phyloP scores from a whole-genome alignment of 257 asterid genomes.

The Penstemon eatonii region DNA sequence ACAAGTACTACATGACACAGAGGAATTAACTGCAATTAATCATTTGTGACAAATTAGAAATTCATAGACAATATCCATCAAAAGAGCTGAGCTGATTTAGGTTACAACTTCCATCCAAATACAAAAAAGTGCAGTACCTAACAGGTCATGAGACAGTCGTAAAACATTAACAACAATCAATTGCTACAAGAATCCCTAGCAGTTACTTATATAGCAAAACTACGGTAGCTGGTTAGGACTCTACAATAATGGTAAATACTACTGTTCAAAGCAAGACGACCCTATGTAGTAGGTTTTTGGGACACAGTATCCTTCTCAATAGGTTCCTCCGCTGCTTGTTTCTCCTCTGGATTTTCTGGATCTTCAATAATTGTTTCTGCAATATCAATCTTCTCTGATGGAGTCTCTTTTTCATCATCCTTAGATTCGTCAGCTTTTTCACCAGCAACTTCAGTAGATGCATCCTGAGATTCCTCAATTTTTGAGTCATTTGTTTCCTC shows the following conservation, averaged over 20 bases:
- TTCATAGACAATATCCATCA: background rate
- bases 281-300: slow-evolving; percentile 26
- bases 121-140: slow-evolving; percentile 12
- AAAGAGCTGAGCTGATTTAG: background rate
- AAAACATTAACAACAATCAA: slow-evolving; percentile 28
- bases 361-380: slow-evolving; percentile 2
- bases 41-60: too few species aligned
- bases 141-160: slow-evolving; percentile 10
- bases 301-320: background rate
- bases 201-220: slow-evolving; percentile 34
- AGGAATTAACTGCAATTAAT: too few species aligned
- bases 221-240: slow-evolving; percentile 34
- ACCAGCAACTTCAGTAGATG: slow-evolving; percentile 12
- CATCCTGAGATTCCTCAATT: slow-evolving; percentile 16
- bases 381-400: background rate
- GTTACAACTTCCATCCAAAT: background rate
- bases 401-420: slow-evolving; percentile 10
- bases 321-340: slow-evolving; percentile 26
- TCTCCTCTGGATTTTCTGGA: slow-evolving; percentile 24
- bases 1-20: too few species aligned
- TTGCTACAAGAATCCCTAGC: slow-evolving; percentile 41
- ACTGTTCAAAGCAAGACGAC: slow-evolving; percentile 19
- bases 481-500: slow-evolving; percentile 20
- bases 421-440: slow-evolving; percentile 13
- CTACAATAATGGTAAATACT: slow-evolving; percentile 27